phyloP scores from a whole-genome alignment of 805 yeast species.

The Monosporozyma aquatica region DNA sequence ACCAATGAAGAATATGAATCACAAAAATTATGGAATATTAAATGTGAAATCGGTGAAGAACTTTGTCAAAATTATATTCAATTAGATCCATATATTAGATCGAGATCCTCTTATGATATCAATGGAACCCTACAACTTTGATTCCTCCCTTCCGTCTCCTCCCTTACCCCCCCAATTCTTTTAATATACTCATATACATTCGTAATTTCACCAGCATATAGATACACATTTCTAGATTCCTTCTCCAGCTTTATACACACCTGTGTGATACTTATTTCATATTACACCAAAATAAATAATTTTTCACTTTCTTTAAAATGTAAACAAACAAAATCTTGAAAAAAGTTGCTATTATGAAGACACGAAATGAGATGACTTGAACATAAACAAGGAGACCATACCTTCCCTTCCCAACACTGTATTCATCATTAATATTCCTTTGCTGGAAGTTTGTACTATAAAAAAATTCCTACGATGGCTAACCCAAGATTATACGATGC shows the following conservation, averaged over 20 bases:
- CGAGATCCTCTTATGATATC: conserved; percentile 72
- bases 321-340: conserved; percentile 1
- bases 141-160: neutral
- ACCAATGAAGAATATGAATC: conserved; percentile 41
- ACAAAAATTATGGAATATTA: conserved; percentile 42
- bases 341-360: neutral
- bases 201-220: neutral
- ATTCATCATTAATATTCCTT: no score
- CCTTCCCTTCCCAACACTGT: no score
- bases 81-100: conserved; percentile 76
- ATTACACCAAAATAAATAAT: neutral
- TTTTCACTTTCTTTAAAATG: conserved; percentile 1
- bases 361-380: no score
- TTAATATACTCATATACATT: neutral
- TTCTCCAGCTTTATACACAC: no score
- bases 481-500: conserved; percentile 4
- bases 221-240: no score
- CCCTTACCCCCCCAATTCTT: neutral
- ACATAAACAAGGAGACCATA: no score
- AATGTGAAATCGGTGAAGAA: conserved; percentile 42
- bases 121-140: conserved; percentile 39
- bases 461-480: no score
- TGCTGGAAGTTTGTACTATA: no score
- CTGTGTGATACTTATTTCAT: no score
- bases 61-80: conserved; percentile 55